Evolutionary conservation across 129 eudicot genomes (phyloP), one percentile per base, ranked within the genome.

Genomic region (Escallonia herrerae): DNA sequence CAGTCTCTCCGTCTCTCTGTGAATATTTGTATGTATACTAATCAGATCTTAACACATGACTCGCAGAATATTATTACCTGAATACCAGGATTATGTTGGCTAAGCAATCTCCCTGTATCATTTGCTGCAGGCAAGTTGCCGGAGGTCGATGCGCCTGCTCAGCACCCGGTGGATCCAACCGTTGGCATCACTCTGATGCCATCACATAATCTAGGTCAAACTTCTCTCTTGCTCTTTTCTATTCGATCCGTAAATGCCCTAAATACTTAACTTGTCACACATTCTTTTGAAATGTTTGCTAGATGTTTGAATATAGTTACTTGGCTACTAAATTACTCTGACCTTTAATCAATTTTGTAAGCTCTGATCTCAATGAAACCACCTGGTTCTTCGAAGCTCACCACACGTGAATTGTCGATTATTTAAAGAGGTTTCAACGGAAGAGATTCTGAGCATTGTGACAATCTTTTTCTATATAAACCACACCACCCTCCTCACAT

Each of bases 401-500:
- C n/a, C 63, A 73, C 82, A 75, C 73, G 60, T 56, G 59, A 33
- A 58, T 60, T 22, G 43, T 8, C 22, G 15, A 38, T 13, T 10
- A 22, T 22, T 22, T 22, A 22, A 22, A 22, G 33, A 22, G 33
- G 33, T 22, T 22, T 22, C 33, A 22, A 22, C 33, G 33, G 33
- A 0, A 22, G 33, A 22, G 33, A 22, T 22, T 22, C 33, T 22
- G 33, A 11, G 56, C 80, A 75, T 22, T 69, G 80, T 62, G 67
- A 62, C 68, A 69, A 66, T 40, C 4, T 53, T 58, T 22, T 22
- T 50, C 82, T 79, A 72, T 76, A 65, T 76, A 83, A 82, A 59
- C 55, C 72, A 52, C 68, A 45, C 3, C 53, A 37, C 43, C 40
- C 15, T 14, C 50, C 14, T 52, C 45, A 3, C 5, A 37, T 65